Evolutionary conservation across 2,329 filamentous ascomycete genomes (phyloP), one percentile per base, ranked within the genome.

Genomic region (Cercospora nicotianae): DNA sequence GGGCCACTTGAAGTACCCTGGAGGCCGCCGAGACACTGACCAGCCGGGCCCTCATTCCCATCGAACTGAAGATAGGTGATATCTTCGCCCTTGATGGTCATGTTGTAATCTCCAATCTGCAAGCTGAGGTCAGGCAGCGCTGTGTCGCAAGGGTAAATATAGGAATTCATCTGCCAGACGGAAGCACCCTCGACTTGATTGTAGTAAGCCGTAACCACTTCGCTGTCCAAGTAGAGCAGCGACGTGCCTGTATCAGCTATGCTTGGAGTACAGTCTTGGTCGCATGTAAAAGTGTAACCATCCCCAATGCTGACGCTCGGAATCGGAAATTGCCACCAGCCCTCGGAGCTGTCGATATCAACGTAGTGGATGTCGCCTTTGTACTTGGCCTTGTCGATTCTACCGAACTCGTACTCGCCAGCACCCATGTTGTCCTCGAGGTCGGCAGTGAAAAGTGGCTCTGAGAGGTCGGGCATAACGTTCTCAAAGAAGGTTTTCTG

Each of bases 401-500:
- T 84, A 68, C 91, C 91, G 74, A 94, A 94, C 75, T 92, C 89
- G 80, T 92, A 94, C 31, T 86, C 84, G 57, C 91, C 91, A 8
- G 69, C 67, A 58, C 72, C 72, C 57, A 83, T 82, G 67, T 84
- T 71, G 45, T 86, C 84, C 75, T 87, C 86, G 55, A 94, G 83
- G 68, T 90, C 85, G 26, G 89, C 90, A 0, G 90, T 91, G 80
- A 94, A 91, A 48, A 94, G 80, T 0, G 90, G 90, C 78, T 86
- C 80, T 28, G 86, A 84, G 26, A 93, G 85, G 18, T 81, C 78
- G n/a, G 78, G 70, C 78, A 86, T 85, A 72, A 90, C 81, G 76
- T 91, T 92, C 75, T 91, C 89, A 76, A 92, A 91, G 78, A 92
- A 93, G 10, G 90, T 92, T 79, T 88, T 89, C 72, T 91, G 88